A percentile compares a stretch with the other conserved stretches of the same genome.
phyloP scores from a whole-genome alignment of 2,329 filamentous ascomycete genomes.

The Curvularia verruculosa region DNA sequence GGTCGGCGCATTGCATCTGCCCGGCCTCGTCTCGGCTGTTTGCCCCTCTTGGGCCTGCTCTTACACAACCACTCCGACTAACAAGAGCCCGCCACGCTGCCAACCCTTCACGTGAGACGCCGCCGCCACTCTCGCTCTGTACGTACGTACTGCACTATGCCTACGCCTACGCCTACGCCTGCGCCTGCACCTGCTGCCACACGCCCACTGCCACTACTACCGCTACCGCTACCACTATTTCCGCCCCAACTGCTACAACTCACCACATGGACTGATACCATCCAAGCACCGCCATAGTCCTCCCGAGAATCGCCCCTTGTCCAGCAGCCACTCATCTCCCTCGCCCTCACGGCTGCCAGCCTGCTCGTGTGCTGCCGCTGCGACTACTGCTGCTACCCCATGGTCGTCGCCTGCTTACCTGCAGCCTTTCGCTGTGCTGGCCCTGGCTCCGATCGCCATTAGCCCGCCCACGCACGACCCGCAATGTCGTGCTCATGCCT shows the following conservation, averaged over 20 bases:
- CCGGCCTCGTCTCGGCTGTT: constrained; percentile 37
- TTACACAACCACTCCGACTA: constrained; percentile 28
- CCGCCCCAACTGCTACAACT: too few species aligned
- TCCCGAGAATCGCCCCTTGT: background rate
- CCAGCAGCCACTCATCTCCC: background rate
- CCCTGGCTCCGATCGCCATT: background rate
- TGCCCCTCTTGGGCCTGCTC: constrained; percentile 31
- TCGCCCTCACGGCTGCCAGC: background rate
- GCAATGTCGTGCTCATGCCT: constrained; percentile 9
- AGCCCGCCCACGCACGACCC: constrained; percentile 17
- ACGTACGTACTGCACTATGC: too few species aligned
- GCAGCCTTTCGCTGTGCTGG: constrained; percentile 1
- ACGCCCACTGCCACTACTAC: background rate
- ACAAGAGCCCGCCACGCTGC: constrained; percentile 14
- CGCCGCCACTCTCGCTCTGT: background rate
- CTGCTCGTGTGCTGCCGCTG: background rate
- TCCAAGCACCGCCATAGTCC: background rate
- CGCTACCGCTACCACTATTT: background rate
- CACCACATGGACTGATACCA: too few species aligned
- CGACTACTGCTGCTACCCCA: too few species aligned
- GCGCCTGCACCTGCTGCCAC: background rate
- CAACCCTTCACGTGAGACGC: background rate
- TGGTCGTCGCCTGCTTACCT: constrained; percentile 23
- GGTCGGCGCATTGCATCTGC: constrained; percentile 38
- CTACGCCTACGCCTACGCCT: too few species aligned